Base-by-base conservation (phyloP, 2,329 filamentous ascomycete genomes). In the Diaporthe sp. region DNA sequence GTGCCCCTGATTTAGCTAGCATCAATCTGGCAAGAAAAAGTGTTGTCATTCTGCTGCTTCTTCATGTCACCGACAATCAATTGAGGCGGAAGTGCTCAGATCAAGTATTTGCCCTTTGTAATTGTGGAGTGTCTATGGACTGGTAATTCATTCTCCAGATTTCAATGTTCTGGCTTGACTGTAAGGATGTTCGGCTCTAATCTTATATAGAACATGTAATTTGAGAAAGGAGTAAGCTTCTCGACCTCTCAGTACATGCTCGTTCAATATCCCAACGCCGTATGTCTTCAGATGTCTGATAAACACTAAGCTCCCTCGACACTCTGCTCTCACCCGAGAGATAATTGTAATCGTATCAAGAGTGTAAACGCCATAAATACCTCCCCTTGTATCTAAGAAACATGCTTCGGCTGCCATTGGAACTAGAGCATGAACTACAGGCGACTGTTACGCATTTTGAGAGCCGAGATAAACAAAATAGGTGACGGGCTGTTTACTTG, bases 351-450 rank as follows among this genome's bases (percentile, higher is more conserved):
- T 10, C 0, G 15, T 54, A 25, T 2, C 8, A 33, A 57, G 4
- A 57, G 19, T 19, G 19, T 4, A 13, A 33, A 8, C 2, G 8
- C 0, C 19, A 33, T 35, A 8, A 19, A 17, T 12, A 5, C 6
- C 8, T 28, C 35, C 1, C 9, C 3, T 22, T 55, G 1, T 3
- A 22, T 55, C 7, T 33, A 17, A 30, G 15, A 15, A 0, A 25
- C n/a, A 52, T 52, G 12, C n/a, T 28, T 13, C 12, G 9, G 50
- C 5, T 28, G 4, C 10, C 4, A 15, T 52, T 15, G 6, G 13
- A 30, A 28, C 13, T 15, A 0, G 35, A 4, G 0, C 17, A 30
- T 15, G 6, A 7, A 17, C 0, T 28, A 28, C 8, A 17, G 13
- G 8, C 28, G 6, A 28, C 25, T 8, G 6, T 2, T 3, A 6